Conservation (phyloP, 805 yeast genomes). For the Candida stauntonica region DNA sequence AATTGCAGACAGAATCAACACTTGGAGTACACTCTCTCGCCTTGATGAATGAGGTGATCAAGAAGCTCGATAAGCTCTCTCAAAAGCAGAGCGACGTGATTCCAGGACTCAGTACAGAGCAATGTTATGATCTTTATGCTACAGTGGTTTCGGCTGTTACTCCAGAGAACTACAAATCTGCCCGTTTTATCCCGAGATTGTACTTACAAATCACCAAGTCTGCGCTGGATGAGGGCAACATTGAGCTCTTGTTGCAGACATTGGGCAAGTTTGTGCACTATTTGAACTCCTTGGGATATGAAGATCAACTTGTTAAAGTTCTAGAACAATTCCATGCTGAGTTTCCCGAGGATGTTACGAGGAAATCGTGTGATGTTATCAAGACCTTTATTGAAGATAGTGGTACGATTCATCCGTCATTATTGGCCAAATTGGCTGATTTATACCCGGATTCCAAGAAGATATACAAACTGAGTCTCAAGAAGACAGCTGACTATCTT, state of each 20-base stretch:
- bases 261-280: slow-evolving; percentile 16
- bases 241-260: slow-evolving; percentile 4
- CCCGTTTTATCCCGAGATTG: slow-evolving; percentile 23
- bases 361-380: neutral
- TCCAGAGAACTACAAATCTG: slow-evolving; percentile 18
- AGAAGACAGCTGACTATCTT: neutral
- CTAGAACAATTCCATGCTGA: slow-evolving; percentile 4
- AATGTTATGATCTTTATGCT: slow-evolving; percentile 9
- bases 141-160: slow-evolving; percentile 11
- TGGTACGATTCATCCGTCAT: slow-evolving; percentile 2
- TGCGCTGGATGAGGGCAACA: slow-evolving; percentile 1
- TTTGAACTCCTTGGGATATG: slow-evolving; percentile 15
- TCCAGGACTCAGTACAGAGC: slow-evolving; percentile 9
- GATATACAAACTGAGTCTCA: neutral
- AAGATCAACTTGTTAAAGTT: slow-evolving; percentile 13
- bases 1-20: neutral
- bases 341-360: neutral
- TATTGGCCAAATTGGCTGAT: neutral
- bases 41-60: slow-evolving; percentile 18
- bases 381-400: neutral
- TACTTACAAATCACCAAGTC: slow-evolving; percentile 18
- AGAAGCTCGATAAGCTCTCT: slow-evolving; percentile 13
- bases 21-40: slow-evolving; percentile 9
- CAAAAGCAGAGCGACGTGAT: slow-evolving; percentile 4
- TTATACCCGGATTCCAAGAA: neutral